Evolutionary conservation across 345 rosid species (phyloP).

Genomic region (Eucalyptus camaldulensis): DNA sequence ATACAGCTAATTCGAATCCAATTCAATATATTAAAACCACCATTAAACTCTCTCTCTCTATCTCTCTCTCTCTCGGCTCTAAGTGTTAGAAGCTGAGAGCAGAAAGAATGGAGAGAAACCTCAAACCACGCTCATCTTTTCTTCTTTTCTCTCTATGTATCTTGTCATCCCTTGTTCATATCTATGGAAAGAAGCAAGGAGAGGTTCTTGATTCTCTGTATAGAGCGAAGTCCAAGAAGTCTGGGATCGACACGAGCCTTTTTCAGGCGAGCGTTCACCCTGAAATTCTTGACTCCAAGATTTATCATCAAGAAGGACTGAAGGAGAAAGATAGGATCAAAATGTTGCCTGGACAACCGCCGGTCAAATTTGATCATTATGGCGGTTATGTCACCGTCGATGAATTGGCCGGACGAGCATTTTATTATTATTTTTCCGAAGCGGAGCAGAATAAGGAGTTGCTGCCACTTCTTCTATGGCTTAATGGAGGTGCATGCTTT

Average conservation of each 20-base stretch:
- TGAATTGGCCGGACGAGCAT: neutral
- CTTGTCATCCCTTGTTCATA: neutral
- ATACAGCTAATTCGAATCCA: neutral
- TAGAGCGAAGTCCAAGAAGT: conserved; percentile 5
- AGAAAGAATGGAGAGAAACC: neutral
- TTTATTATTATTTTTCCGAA: neutral
- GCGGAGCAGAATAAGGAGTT: neutral
- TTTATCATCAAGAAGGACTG: conserved; percentile 12
- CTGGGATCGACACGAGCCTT: conserved; percentile 2
- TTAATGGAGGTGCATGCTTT: neutral
- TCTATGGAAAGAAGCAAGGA: conserved; percentile 3
- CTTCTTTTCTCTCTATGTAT: neutral
- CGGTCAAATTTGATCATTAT: neutral
- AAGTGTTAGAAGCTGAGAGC: neutral
- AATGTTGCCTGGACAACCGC: conserved; percentile 1
- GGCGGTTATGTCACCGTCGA: neutral
- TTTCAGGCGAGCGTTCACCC: neutral
- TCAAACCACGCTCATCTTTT: neutral
- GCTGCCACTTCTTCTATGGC: conserved; percentile 6
- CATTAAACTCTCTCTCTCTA: neutral
- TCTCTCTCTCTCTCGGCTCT: neutral
- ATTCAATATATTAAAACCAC: neutral
- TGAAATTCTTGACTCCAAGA: neutral
- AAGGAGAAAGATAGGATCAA: conserved; percentile 31
- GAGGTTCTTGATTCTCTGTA: conserved; percentile 9